Base-by-base conservation (phyloP, 2,329 filamentous ascomycete species). In the Penicillium sp. region DNA sequence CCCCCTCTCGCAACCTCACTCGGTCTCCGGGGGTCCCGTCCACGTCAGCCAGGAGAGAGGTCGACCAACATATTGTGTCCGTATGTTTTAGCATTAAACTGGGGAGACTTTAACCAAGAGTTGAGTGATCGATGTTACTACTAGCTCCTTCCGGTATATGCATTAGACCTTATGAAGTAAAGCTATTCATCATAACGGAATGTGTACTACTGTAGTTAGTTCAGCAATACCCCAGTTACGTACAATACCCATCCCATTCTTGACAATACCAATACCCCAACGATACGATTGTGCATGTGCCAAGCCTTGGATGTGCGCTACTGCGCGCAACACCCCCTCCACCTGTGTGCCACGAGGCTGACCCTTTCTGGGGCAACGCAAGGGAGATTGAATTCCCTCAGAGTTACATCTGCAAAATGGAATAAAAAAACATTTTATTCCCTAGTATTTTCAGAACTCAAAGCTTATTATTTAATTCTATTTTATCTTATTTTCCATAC, bases 311-410 rank as follows among this genome's bases (percentile, higher is more conserved):
- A 69, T 64, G 56, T 54, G 62, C 65, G 56, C 67, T 69, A 65
- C 68, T 71, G 69, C 68, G 64, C 56, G 64, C 59, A 53, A 63
- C 59, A 56, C 60, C 55, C 55, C 15, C 55, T 60, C 56, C 63
- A 58, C 58, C 58, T 50, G 63, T 65, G 70, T 68, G 70, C 71
- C 71, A 73, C 70, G 72, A 73, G 71, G 71, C 65, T 63, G 64
- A 62, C 67, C 65, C 58, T 58, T 50, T 49, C 60, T 68, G 68
- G 59, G 61, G 61, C 53, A 60, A 60, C 56, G 62, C 57, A 62
- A 61, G 53, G 49, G 58, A 54, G 44, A 30, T 38, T 33, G 58
- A 53, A 63, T 63, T 55, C 58, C 24, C 58, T 55, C 47, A 58
- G 60, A 65, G 58, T 62, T 65, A 65, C 63, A 65, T 65, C 35